phyloP scores from a whole-genome alignment of 2,329 filamentous ascomycete species.

The Nakataea oryzae region DNA sequence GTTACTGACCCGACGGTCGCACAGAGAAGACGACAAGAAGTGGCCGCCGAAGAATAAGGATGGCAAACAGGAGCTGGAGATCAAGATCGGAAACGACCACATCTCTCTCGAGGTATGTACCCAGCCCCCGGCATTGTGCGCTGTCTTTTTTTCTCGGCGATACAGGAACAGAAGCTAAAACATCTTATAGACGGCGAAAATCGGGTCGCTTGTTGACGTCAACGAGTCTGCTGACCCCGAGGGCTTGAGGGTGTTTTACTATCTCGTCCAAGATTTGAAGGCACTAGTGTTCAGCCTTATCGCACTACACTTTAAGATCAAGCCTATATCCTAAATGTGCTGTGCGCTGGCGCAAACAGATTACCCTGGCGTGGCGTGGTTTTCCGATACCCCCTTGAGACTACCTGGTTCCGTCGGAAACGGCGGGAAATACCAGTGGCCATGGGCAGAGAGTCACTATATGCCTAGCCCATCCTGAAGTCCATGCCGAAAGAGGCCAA shows the following conservation, averaged over 20 bases:
- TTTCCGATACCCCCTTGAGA: neutral
- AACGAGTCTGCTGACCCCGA: constrained; percentile 94
- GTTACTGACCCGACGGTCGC: constrained; percentile 13
- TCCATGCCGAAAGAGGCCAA: too few relatives aligned
- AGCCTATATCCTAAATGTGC: constrained; percentile 46
- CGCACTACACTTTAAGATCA: constrained; percentile 94
- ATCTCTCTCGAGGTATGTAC: constrained; percentile 84
- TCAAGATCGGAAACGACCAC: constrained; percentile 85
- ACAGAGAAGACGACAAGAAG: constrained; percentile 91
- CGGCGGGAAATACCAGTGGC: neutral
- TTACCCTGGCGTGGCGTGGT: neutral
- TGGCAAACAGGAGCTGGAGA: constrained; percentile 91
- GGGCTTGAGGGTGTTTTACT: constrained; percentile 94
- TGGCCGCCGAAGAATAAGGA: constrained; percentile 99
- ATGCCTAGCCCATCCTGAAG: neutral
- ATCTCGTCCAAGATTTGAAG: constrained; percentile 94
- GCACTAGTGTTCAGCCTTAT: constrained; percentile 95
- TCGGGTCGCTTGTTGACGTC: constrained; percentile 92
- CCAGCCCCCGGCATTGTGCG: neutral
- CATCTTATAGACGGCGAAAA: constrained; percentile 74
- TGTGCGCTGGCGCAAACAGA: neutral
- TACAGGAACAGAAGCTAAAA: constrained; percentile 8
- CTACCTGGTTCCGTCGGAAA: neutral
- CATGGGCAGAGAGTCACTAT: neutral
- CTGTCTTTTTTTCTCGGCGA: too few relatives aligned